Percentiles rank a stretch among this genome's conserved stretches.
These are phyloP conservation scores for Xylaria flabelliformis DNA, from an alignment of 495 filamentous ascomycete genomes.

Conservation along the genomic window DNA sequence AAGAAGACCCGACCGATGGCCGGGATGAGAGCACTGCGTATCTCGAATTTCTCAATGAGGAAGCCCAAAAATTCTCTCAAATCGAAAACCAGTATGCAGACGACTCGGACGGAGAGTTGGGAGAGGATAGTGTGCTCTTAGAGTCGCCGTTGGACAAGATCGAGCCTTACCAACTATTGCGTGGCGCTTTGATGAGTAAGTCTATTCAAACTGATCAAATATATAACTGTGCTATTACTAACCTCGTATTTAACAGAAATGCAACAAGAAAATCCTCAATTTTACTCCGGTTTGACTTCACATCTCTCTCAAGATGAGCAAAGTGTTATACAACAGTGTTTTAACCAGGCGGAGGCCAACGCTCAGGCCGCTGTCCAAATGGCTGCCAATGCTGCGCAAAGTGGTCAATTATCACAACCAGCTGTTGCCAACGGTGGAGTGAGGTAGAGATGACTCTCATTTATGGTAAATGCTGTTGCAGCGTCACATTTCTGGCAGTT, in stretches of 20 bases:
- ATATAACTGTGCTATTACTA: constrained; percentile 27
- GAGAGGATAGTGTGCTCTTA: constrained; percentile 89
- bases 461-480: background rate
- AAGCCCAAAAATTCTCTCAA: constrained; percentile 84
- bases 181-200: constrained; percentile 80
- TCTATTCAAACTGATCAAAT: constrained; percentile 28
- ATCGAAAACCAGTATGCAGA: constrained; percentile 47
- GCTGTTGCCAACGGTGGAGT: constrained; percentile 37
- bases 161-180: constrained; percentile 90
- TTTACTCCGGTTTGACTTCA: constrained; percentile 81
- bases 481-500: background rate
- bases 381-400: constrained; percentile 36
- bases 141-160: constrained; percentile 94
- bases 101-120: constrained; percentile 83
- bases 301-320: constrained; percentile 83
- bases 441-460: constrained; percentile 32
- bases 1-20: constrained; percentile 66
- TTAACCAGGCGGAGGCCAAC: constrained; percentile 75
- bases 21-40: constrained; percentile 93
- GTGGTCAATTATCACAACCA: constrained; percentile 32
- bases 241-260: constrained; percentile 63
- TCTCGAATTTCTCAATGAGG: constrained; percentile 92
- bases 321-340: constrained; percentile 75
- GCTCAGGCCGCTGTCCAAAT: constrained; percentile 45
- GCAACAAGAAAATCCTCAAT: constrained; percentile 87